Percentiles rank a stretch among this genome's conserved stretches.
Conservation (phyloP, 78 protist species). For the Creolimax fragrantissima region DNA sequence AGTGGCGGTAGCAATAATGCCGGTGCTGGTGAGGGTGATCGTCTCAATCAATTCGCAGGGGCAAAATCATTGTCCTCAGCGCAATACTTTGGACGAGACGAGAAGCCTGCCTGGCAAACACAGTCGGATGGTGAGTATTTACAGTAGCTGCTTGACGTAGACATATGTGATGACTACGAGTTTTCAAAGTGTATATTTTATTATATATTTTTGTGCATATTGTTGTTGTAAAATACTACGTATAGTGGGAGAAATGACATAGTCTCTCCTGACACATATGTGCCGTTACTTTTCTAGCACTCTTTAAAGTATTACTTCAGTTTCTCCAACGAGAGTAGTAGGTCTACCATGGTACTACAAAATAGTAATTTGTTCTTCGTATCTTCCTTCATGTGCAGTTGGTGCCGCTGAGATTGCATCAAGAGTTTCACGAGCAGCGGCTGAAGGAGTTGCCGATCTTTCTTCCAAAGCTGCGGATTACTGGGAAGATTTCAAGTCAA, state of each 20-base stretch:
- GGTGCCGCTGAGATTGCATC: neutral
- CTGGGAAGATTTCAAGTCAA: slow-evolving; percentile 8
- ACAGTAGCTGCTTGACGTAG: neutral
- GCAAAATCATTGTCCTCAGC: neutral
- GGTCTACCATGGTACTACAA: neutral
- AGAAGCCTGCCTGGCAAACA: slow-evolving; percentile 7
- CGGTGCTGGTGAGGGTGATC: neutral
- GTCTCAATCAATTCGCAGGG: neutral
- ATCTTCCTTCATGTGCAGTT: neutral
- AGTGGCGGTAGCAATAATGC: neutral
- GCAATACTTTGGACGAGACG: slow-evolving; percentile 8
- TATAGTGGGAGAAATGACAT: too few relatives aligned
- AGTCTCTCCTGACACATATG: too few relatives aligned
- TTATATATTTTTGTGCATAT: neutral
- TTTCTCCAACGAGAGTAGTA: neutral
- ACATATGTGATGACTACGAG: neutral
- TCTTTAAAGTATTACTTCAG: too few relatives aligned
- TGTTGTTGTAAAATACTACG: too few relatives aligned
- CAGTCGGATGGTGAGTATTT: neutral
- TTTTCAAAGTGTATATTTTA: neutral
- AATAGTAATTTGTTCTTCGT: neutral
- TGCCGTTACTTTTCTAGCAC: too few relatives aligned
- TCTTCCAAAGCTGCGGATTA: neutral
- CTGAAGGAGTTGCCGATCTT: neutral
- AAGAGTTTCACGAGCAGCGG: neutral